Evolutionary conservation across 257 asterid genomes (phyloP).

Genomic region (Ilex aquifolium): DNA sequence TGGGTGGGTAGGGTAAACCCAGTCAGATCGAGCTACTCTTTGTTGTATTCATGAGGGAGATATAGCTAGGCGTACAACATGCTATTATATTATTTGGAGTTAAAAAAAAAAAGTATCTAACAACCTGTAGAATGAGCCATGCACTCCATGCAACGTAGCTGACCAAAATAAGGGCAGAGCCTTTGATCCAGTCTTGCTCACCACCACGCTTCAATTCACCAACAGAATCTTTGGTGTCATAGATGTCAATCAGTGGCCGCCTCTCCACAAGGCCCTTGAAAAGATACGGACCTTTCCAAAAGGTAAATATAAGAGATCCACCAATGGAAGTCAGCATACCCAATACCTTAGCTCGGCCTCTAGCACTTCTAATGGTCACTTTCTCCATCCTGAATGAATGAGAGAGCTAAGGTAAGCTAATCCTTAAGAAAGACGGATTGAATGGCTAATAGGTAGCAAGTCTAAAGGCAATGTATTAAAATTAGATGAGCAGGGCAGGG

Average conservation of each 20-base stretch:
- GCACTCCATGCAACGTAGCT: slow-evolving; percentile 14
- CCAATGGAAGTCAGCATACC: slow-evolving; percentile 16
- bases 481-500: too few species aligned
- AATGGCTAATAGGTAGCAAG: too few species aligned
- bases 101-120: too few species aligned
- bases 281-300: slow-evolving; percentile 19
- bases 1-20: too few species aligned
- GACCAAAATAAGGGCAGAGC: slow-evolving; percentile 11
- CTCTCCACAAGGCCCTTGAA: slow-evolving; percentile 1
- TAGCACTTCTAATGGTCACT: slow-evolving; percentile 3
- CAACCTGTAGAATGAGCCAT: slow-evolving; percentile 19
- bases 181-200: slow-evolving; percentile 13
- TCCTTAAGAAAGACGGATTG: too few species aligned
- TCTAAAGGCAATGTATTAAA: too few species aligned
- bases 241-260: slow-evolving; percentile 5
- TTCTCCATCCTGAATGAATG: slow-evolving; percentile 14
- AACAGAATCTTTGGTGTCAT: neutral
- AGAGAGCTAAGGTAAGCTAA: neutral
- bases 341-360: slow-evolving; percentile 17
- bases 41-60: too few species aligned
- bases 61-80: too few species aligned
- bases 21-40: too few species aligned
- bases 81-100: too few species aligned
- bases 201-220: neutral
- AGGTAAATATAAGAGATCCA: slow-evolving; percentile 19